Evolutionary conservation across 179 eudicot genomes (phyloP).

Genomic region (Amaranthus tricolor): DNA sequence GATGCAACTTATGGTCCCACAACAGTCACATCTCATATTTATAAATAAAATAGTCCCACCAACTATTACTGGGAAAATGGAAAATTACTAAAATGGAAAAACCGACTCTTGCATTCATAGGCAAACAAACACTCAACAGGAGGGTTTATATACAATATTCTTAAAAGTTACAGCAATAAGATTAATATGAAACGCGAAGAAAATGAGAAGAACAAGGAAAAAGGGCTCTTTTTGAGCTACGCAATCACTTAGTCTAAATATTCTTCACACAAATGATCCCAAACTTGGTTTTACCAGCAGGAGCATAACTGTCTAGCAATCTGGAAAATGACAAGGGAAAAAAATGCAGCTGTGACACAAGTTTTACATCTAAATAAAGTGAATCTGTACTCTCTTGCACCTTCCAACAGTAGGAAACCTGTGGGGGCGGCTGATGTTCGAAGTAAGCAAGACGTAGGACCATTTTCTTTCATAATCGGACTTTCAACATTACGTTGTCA

Average conservation of each 20-base stretch:
- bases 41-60: too few relatives aligned
- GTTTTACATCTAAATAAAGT: slow-evolving; percentile 32
- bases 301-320: slow-evolving; percentile 15
- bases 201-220: not conserved
- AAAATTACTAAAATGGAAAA: not conserved
- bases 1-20: too few relatives aligned
- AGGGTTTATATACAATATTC: slow-evolving; percentile 11
- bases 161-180: not conserved
- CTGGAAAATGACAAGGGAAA: not conserved
- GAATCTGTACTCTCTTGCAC: slow-evolving; percentile 7
- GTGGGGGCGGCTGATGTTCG: not conserved
- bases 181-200: not conserved
- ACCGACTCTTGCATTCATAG: not conserved
- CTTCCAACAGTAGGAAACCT: not conserved
- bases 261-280: slow-evolving; percentile 29
- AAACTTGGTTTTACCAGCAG: slow-evolving; percentile 15
- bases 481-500: not conserved
- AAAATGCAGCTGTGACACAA: slow-evolving; percentile 6
- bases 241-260: not conserved
- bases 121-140: not conserved
- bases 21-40: too few relatives aligned
- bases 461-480: not conserved
- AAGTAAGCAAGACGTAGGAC: not conserved
- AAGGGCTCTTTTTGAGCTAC: slow-evolving; percentile 15
- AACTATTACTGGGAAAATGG: not conserved